Percentiles rank a stretch among this genome's conserved stretches.
These are phyloP conservation scores for Ceratocystis albifundus DNA, from an alignment of 2,329 filamentous ascomycete species.

Conservation along the genomic window DNA sequence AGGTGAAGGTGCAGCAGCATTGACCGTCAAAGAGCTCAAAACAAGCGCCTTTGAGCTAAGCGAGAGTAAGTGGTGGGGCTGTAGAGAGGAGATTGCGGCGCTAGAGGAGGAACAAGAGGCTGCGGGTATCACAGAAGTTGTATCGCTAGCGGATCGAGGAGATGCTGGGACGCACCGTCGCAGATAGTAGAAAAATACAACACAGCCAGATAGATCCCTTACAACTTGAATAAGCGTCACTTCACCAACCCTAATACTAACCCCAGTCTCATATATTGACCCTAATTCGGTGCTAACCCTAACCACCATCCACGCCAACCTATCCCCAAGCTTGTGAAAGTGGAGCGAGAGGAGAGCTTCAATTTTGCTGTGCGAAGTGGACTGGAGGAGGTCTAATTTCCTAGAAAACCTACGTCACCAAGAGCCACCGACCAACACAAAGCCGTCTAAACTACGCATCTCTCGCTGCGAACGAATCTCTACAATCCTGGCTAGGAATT, in stretches of 20 bases:
- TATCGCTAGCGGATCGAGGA: slow-evolving; percentile 66
- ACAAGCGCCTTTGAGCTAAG: slow-evolving; percentile 80
- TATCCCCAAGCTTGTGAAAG: slow-evolving; percentile 4
- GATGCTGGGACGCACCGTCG: slow-evolving; percentile 36
- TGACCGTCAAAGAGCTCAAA: slow-evolving; percentile 82
- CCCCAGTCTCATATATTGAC: background rate
- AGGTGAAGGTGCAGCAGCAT: slow-evolving; percentile 48
- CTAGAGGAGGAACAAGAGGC: slow-evolving; percentile 95
- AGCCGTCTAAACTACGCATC: background rate
- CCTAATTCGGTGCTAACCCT: background rate
- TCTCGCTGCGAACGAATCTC: background rate
- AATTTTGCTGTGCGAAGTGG: background rate
- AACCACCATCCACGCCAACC: background rate
- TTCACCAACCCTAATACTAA: background rate
- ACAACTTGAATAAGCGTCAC: no score
- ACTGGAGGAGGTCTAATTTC: background rate
- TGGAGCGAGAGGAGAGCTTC: slow-evolving; percentile 15
- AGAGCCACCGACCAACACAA: background rate
- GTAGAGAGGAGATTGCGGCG: slow-evolving; percentile 79
- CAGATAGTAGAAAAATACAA: slow-evolving; percentile 22
- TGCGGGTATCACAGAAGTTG: slow-evolving; percentile 86
- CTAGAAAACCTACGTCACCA: background rate
- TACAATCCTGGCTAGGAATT: background rate
- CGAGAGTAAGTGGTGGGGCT: slow-evolving; percentile 98
- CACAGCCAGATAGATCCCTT: no score